Conservation (phyloP, 2,329 filamentous ascomycete species). For the Trichoderma harzianum region DNA sequence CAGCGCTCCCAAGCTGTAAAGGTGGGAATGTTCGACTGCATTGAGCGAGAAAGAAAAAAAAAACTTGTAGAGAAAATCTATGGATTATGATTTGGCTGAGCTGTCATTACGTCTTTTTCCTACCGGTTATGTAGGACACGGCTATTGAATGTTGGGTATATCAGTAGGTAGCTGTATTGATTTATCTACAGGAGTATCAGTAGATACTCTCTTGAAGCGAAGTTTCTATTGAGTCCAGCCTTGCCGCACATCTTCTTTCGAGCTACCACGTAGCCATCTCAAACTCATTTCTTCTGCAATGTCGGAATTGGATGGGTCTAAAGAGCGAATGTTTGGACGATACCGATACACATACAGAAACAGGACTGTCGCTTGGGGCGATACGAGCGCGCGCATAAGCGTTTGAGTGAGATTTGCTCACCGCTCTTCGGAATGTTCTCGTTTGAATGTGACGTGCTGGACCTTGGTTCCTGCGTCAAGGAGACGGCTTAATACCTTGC, state of each 20-base stretch:
- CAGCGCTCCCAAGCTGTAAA: slow-evolving; percentile 29
- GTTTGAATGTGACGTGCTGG: background rate
- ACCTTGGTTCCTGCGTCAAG: background rate
- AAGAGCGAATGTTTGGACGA: background rate
- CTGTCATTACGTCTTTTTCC: background rate
- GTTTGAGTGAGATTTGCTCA: background rate
- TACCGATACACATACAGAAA: background rate
- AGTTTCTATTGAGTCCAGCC: background rate
- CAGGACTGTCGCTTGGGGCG: background rate
- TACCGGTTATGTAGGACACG: background rate
- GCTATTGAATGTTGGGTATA: background rate
- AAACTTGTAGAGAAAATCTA: background rate
- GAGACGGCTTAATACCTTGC: background rate
- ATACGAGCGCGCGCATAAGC: background rate
- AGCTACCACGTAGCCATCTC: background rate
- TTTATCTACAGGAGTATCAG: background rate
- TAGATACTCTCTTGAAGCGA: background rate
- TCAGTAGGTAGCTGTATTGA: background rate
- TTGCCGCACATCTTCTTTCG: background rate
- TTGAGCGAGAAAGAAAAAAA: background rate
- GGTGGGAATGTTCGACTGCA: background rate
- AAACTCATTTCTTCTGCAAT: background rate
- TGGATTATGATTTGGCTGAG: background rate
- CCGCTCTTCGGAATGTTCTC: background rate
- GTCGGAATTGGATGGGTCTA: background rate